These are phyloP conservation scores for Candida lessepsii DNA, from an alignment of 805 yeast genomes.

Conservation along the genomic window DNA sequence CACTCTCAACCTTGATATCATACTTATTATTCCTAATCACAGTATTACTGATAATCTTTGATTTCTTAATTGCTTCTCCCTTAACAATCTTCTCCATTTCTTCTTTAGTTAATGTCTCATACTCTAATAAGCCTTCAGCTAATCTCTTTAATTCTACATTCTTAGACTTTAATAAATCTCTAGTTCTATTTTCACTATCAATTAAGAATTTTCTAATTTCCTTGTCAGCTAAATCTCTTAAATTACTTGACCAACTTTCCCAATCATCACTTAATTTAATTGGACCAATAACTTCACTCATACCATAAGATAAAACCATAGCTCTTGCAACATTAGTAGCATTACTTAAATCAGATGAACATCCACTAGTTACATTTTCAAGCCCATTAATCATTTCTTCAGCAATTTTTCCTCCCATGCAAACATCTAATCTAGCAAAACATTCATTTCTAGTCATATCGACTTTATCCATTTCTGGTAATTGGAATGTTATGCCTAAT, in stretches of 20 bases:
- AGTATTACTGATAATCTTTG: slow-evolving; percentile 70
- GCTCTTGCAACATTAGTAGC: slow-evolving; percentile 95
- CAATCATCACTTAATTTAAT: slow-evolving; percentile 85
- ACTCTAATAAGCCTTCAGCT: slow-evolving; percentile 91
- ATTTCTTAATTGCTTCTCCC: slow-evolving; percentile 73
- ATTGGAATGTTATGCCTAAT: slow-evolving; percentile 92
- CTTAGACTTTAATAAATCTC: slow-evolving; percentile 59
- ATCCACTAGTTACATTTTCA: slow-evolving; percentile 92
- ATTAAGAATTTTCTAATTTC: slow-evolving; percentile 79
- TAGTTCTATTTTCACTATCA: slow-evolving; percentile 77
- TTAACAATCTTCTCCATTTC: slow-evolving; percentile 84
- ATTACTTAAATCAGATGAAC: slow-evolving; percentile 83
- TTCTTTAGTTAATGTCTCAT: slow-evolving; percentile 87
- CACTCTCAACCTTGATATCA: neutral
- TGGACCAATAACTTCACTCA: slow-evolving; percentile 93
- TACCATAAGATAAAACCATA: slow-evolving; percentile 96
- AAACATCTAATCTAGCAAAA: slow-evolving; percentile 87
- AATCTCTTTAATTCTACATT: slow-evolving; percentile 74
- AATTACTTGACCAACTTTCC: slow-evolving; percentile 90
- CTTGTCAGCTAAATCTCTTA: slow-evolving; percentile 87
- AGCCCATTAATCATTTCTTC: slow-evolving; percentile 91
- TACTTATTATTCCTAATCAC: slow-evolving; percentile 34
- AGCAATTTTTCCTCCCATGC: slow-evolving; percentile 99
- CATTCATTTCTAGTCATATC: slow-evolving; percentile 90
- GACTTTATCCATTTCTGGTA: slow-evolving; percentile 97